phyloP scores from a whole-genome alignment of 169 alveolate genomes.

The Plasmodium knowlesi region DNA sequence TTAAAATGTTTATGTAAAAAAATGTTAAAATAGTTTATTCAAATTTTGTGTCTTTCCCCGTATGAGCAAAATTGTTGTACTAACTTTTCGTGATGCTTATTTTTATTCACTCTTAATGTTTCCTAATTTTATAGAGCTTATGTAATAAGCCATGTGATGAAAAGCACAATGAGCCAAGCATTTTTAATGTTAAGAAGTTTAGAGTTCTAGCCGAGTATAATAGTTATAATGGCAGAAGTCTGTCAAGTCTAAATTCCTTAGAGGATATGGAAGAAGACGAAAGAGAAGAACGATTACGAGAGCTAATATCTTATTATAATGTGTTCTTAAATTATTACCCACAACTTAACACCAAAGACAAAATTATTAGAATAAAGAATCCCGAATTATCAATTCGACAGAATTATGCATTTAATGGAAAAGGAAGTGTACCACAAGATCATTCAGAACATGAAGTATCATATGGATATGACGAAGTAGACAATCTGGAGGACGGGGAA shows the following conservation, averaged over 20 bases:
- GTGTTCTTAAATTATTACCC: slow-evolving; percentile 8
- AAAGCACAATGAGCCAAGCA: not conserved
- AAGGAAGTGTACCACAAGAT: not conserved
- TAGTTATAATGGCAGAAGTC: not conserved
- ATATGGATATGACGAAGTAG: not conserved
- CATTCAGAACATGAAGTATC: not conserved
- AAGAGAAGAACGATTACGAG: slow-evolving; percentile 9
- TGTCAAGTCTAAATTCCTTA: not conserved
- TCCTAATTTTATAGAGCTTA: not conserved
- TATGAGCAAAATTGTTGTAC: not conserved
- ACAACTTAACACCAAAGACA: slow-evolving; percentile 13
- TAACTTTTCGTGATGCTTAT: not conserved
- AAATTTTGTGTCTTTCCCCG: no score
- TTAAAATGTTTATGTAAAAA: not conserved
- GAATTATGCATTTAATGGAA: not conserved
- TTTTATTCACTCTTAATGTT: not conserved
- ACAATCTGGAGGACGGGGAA: not conserved
- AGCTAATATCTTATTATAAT: not conserved
- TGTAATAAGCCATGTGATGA: not conserved
- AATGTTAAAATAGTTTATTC: not conserved
- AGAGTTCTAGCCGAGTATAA: slow-evolving; percentile 1
- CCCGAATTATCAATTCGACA: not conserved
- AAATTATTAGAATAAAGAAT: not conserved
- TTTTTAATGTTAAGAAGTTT: not conserved
- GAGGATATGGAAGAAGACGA: slow-evolving; percentile 26